phyloP scores from a whole-genome alignment of 257 asterid species.

The Solanum microdontum region DNA sequence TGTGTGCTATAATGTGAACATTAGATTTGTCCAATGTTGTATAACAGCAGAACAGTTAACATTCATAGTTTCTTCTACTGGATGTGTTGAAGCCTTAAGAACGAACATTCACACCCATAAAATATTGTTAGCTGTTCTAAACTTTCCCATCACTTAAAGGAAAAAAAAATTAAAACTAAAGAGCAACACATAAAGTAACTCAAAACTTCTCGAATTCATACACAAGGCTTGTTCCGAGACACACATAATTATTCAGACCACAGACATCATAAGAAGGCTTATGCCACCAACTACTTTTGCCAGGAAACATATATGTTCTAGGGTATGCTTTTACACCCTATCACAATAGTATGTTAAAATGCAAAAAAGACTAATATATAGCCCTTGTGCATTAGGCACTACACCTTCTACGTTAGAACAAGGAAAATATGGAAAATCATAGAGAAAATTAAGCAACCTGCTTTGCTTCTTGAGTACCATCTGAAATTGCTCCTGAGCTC shows the following conservation, averaged over 20 bases:
- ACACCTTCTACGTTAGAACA: neutral
- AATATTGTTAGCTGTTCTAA: neutral
- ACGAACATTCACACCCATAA: neutral
- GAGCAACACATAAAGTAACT: neutral
- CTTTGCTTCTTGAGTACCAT: conserved; percentile 94
- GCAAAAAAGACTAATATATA: neutral
- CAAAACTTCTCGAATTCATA: neutral
- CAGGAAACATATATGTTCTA: neutral
- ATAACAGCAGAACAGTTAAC: neutral
- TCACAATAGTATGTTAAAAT: neutral
- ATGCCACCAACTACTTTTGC: neutral
- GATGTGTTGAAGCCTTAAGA: neutral
- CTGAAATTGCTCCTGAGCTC: conserved; percentile 98
- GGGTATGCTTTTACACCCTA: neutral
- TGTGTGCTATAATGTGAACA: neutral
- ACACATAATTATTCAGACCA: neutral
- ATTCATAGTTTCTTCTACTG: neutral
- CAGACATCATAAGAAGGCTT: neutral
- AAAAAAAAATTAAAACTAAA: neutral
- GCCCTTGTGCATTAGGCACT: neutral
- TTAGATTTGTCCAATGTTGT: neutral
- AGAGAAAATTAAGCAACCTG: conserved; percentile 45
- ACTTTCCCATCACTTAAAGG: neutral
- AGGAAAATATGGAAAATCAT: neutral
- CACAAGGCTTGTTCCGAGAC: neutral